Evolutionary conservation across 768 basidiomycete species (phyloP), one percentile per base, ranked within the genome.

Genomic region (Baorangia bicolor): DNA sequence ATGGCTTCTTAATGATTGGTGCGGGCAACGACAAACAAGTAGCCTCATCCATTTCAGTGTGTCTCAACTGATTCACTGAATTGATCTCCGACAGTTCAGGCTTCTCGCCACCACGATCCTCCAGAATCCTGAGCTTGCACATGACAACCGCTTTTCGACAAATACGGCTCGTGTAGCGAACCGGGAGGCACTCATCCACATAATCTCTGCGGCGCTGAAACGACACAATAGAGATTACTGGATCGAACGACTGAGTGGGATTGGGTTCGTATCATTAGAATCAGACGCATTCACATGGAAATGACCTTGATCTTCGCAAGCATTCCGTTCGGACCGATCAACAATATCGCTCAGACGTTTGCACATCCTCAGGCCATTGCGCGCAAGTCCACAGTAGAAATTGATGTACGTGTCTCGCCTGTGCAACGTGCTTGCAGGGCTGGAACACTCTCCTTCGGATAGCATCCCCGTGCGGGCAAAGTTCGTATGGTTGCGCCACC

Each of bases 1-100:
- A 93, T 63, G 91, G 92, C 30, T 94, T 85, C 68, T 72, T 97
- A 56, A 96, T 97, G 95, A 86, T 97, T 60, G 94, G 93, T 42
- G 93, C 91, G 9, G 94, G 92, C 5, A 96, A 94, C 69, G 84
- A 96, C 67, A 87, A 83, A 61, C 92, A 92, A 81, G 90, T 88
- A 62, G 58, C 41, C 48, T 14, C 55, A 27, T 62, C 44, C 53
- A 46, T 47, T 45, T 33, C 23, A 20, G 42, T 37, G 34, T 23
- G 21, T 35, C 39, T 35, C 50, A 1, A 44, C 42, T 6, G 53
- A 56, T 31, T 18, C 50, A 43, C 59, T 67, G 53, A 63, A 53
- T 31, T 40, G 30, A 53, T 55, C 25, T 50, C 20, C 25, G 33
- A 11, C 68, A 98, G 85, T 98, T 95, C 75, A 78, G 70, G 50